Evolutionary conservation across 2,329 filamentous ascomycete genomes (phyloP), one percentile per base, ranked within the genome.

Genomic region (Exserohilum rostratum): DNA sequence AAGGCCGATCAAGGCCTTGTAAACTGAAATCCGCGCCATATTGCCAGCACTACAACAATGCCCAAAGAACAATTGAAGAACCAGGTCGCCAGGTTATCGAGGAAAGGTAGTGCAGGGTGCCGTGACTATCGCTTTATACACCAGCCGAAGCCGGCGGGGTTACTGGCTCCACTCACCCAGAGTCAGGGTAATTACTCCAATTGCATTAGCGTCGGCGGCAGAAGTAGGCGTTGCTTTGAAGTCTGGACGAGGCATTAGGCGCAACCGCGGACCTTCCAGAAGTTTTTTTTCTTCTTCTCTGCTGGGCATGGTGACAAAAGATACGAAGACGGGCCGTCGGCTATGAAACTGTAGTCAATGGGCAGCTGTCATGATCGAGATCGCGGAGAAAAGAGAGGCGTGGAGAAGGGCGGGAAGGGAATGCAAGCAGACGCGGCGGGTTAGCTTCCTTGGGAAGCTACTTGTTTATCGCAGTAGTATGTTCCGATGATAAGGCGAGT

Each of bases 1-100:
- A 11, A 71, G 53, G 27, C 68, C 64, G 7, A 64, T 58, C 18
- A 72, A 44, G 49, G 56, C 65, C 37, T 62, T 62, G 35, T 48
- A 57, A 29, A 67, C 39, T 30, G 55, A 52, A 55, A 50, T 55
- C 35, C 55, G 64, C 37, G 62, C 55, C 70, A 73, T 73, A 33
- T 20, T 53, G n/a, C 30, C 51, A 44, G 42, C 42, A 47, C 48
- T 20, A 39, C 45, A 49, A 20, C 53, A 40, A 35, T 46, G 50
- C 55, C 35, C 50, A 54, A 63, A 44, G 34, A 50, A 53, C 6
- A 39, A 25, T 55, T 29, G 50, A 48, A 47, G 45, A 52, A 57
- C 17, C 54, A 59, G 57, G 13, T 33, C 33, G 42, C 27, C 40
- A 46, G 45, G 30, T 33, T 53, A 49, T 46, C 22, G 40, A 37